A percentile compares a stretch with the other conserved stretches of the same genome.
These are phyloP conservation scores for Phytopythium kandeliae DNA, from an alignment of 352 stramenopile species.

Conservation along the genomic window DNA sequence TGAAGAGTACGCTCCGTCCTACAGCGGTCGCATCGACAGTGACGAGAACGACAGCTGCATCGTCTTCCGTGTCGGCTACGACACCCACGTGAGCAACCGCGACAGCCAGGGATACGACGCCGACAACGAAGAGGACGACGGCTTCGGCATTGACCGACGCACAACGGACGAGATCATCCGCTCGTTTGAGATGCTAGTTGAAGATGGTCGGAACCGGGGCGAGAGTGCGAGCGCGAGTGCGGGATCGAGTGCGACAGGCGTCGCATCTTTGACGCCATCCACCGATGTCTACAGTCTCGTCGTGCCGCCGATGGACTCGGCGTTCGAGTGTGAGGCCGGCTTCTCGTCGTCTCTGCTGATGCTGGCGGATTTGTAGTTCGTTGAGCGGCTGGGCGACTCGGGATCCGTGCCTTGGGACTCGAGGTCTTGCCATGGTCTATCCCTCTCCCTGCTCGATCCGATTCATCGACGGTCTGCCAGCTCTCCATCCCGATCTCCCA, in stretches of 20 bases:
- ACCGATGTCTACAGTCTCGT: background rate
- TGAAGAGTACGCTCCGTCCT: too few species aligned
- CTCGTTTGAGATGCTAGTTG: background rate
- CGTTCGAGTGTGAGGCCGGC: background rate
- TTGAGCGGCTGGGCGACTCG: background rate
- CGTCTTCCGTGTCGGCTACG: background rate
- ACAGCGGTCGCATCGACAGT: too few species aligned
- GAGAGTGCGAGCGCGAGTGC: background rate
- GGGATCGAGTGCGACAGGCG: too few species aligned
- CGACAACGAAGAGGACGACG: background rate
- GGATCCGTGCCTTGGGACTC: too few species aligned
- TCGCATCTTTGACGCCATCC: too few species aligned
- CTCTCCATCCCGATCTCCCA: too few species aligned
- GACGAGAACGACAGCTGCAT: background rate
- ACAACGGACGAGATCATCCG: background rate
- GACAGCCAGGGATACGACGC: background rate
- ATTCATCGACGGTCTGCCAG: too few species aligned
- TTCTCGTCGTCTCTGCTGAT: background rate
- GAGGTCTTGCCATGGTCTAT: too few species aligned
- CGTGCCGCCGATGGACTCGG: background rate
- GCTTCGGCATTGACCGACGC: background rate
- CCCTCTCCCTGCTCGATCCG: too few species aligned
- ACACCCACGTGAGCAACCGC: too few species aligned
- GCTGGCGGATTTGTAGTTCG: background rate
- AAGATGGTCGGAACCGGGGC: background rate